phyloP scores from a whole-genome alignment of 202 grass and related monocot species.

The Dendrocalamus latiflorus region DNA sequence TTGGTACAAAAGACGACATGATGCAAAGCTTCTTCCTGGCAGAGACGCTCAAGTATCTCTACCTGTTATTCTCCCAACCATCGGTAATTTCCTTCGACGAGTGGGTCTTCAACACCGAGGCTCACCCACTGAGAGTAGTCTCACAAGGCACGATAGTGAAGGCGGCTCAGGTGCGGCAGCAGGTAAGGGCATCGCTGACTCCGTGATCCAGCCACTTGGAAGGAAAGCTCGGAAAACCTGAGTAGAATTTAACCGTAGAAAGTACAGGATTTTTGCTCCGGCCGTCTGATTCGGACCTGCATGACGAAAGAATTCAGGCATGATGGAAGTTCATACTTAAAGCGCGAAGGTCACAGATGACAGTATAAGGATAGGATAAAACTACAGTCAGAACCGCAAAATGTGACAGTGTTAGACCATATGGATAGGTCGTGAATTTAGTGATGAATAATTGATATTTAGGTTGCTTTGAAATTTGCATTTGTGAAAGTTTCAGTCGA shows the following conservation, averaged over 20 bases:
- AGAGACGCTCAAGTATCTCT: slow-evolving; percentile 92
- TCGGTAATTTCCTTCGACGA: slow-evolving; percentile 83
- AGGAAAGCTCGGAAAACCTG: slow-evolving; percentile 69
- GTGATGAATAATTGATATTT: too few species aligned
- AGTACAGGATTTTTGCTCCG: slow-evolving; percentile 18
- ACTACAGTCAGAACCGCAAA: too few species aligned
- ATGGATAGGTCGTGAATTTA: too few species aligned
- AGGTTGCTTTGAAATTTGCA: too few species aligned
- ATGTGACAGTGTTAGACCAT: too few species aligned
- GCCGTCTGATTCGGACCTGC: slow-evolving; percentile 6
- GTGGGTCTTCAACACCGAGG: slow-evolving; percentile 97
- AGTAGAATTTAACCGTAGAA: slow-evolving; percentile 6
- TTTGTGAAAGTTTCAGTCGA: too few species aligned
- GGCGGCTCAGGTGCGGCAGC: background rate
- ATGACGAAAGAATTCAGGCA: background rate
- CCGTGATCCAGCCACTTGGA: slow-evolving; percentile 44
- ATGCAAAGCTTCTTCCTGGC: slow-evolving; percentile 98
- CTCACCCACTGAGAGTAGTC: slow-evolving; percentile 82
- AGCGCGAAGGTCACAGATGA: background rate
- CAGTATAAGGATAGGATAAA: background rate
- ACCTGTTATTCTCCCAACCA: slow-evolving; percentile 84
- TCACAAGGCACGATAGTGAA: slow-evolving; percentile 35
- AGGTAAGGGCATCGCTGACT: slow-evolving; percentile 7
- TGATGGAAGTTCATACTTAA: background rate
- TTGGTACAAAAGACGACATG: slow-evolving; percentile 79